phyloP scores from a whole-genome alignment of 106 monocot genomes.

The Acorus gramineus region DNA sequence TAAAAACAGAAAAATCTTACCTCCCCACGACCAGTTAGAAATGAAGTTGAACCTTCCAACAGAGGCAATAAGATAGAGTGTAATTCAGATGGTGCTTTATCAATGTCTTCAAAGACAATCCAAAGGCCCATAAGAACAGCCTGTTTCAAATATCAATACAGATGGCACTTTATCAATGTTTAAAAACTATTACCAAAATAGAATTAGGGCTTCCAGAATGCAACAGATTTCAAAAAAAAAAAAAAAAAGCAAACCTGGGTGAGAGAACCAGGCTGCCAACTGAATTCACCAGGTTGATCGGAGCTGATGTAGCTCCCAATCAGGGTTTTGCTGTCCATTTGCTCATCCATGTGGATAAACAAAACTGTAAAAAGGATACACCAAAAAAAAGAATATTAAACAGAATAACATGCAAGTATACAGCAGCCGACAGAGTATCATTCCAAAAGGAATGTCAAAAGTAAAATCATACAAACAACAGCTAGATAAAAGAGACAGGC shows the following conservation, averaged over 20 bases:
- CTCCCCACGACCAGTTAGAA: constrained; percentile 77
- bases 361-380: constrained; percentile 39
- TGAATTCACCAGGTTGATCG: constrained; percentile 89
- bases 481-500: no score
- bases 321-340: constrained; percentile 87
- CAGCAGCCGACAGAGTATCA: no score
- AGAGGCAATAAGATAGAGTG: constrained; percentile 77
- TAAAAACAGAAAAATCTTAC: constrained; percentile 13
- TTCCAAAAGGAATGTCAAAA: no score
- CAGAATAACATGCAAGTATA: neutral
- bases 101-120: constrained; percentile 92
- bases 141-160: constrained; percentile 16
- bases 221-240: no score
- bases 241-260: constrained; percentile 56
- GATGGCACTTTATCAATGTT: neutral
- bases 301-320: constrained; percentile 84
- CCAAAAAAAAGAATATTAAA: neutral
- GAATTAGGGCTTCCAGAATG: neutral
- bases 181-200: neutral
- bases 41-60: constrained; percentile 78
- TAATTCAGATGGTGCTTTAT: constrained; percentile 89
- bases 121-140: constrained; percentile 71
- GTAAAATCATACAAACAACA: no score
- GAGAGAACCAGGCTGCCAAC: constrained; percentile 92
- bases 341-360: constrained; percentile 94